A percentile compares a stretch with the other conserved stretches of the same genome.
Conservation (phyloP, 768 basidiomycete species). For the Neoboletus magnificus region DNA sequence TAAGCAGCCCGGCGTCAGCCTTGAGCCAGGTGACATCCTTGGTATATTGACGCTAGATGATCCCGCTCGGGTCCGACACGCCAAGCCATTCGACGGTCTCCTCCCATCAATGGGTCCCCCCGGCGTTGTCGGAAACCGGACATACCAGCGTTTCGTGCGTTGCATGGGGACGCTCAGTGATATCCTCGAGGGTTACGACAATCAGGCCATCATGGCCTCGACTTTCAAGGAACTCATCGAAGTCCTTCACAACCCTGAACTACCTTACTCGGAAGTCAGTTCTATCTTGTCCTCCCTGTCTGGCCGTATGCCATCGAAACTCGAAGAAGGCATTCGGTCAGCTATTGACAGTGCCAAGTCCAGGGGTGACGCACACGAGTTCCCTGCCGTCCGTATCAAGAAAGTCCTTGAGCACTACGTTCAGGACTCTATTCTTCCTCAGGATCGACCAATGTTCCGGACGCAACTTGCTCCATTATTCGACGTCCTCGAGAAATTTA, state of each 20-base stretch:
- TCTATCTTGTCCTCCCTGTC: conserved; percentile 85
- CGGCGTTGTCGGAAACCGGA: conserved; percentile 81
- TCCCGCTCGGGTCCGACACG: conserved; percentile 93
- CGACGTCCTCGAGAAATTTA: conserved; percentile 76
- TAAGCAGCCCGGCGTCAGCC: conserved; percentile 96
- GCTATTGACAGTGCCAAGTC: conserved; percentile 73
- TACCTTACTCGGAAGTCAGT: conserved; percentile 83
- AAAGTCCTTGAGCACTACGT: conserved; percentile 84
- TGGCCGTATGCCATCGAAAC: conserved; percentile 88
- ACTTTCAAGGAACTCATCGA: conserved; percentile 85
- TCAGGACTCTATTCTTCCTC: conserved; percentile 72
- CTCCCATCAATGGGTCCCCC: conserved; percentile 86
- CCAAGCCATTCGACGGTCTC: conserved; percentile 96
- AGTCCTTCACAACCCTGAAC: conserved; percentile 77
- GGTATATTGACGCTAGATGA: conserved; percentile 97
- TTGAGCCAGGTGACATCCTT: conserved; percentile 95
- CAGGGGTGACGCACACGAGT: conserved; percentile 75
- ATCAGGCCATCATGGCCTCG: conserved; percentile 83
- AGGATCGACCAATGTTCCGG: conserved; percentile 80
- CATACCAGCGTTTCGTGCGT: conserved; percentile 79
- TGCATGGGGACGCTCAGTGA: conserved; percentile 78
- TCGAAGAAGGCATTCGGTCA: conserved; percentile 82
- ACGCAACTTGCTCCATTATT: conserved; percentile 65
- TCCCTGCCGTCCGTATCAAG: conserved; percentile 84
- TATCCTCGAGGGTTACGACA: conserved; percentile 95